Conservation (phyloP, 129 eudicot genomes). For the Escallonia herrerae region DNA sequence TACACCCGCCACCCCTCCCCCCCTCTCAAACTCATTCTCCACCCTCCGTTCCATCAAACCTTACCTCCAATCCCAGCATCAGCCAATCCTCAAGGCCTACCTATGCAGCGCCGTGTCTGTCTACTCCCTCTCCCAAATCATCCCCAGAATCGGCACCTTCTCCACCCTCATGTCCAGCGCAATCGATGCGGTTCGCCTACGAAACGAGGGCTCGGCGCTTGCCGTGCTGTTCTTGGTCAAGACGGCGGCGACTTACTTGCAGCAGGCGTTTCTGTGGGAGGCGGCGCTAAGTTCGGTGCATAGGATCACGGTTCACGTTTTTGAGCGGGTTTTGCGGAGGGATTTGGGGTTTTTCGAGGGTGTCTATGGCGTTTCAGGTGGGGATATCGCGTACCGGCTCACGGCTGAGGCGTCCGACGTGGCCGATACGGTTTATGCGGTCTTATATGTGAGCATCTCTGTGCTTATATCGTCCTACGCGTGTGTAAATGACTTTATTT, state of each 20-base stretch:
- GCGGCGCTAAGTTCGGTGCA: constrained; percentile 59
- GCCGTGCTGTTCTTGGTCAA: constrained; percentile 50
- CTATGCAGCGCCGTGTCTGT: constrained; percentile 71
- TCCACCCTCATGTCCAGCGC: constrained; percentile 19
- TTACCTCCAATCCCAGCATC: constrained; percentile 65
- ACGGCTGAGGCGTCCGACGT: constrained; percentile 88
- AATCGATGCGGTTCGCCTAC: constrained; percentile 13
- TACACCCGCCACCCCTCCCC: background rate
- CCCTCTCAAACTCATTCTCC: constrained; percentile 13
- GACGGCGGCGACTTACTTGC: constrained; percentile 46
- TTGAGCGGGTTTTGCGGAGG: constrained; percentile 66
- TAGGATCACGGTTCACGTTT: constrained; percentile 61
- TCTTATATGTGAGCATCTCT: constrained; percentile 50
- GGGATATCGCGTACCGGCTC: constrained; percentile 78
- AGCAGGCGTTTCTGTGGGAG: constrained; percentile 81
- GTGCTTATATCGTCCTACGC: background rate
- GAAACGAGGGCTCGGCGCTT: constrained; percentile 40
- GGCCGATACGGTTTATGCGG: constrained; percentile 61
- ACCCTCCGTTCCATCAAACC: constrained; percentile 45
- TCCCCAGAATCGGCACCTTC: constrained; percentile 46
- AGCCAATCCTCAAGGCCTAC: constrained; percentile 60
- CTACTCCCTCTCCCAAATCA: constrained; percentile 52
- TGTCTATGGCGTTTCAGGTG: constrained; percentile 47
- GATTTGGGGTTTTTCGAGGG: constrained; percentile 86
- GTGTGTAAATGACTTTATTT: no score